These are phyloP conservation scores for Candida albicans DNA, from an alignment of 1,139 yeast species.

Conservation along the genomic window DNA sequence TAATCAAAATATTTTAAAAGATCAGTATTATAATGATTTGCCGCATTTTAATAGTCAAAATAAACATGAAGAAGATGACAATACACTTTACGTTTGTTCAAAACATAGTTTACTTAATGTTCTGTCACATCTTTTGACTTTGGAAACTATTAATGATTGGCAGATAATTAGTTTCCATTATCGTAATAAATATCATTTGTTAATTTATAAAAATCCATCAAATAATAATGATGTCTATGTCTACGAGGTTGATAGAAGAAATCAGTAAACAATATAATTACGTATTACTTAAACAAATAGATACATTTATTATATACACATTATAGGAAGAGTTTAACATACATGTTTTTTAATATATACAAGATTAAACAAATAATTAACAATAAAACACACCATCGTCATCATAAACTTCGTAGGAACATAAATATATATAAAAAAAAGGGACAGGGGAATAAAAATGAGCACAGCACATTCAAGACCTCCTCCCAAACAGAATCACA, in stretches of 20 bases:
- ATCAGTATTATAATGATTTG: no score
- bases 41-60: no score
- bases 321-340: no score
- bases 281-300: no score
- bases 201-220: constrained; percentile 1
- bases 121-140: background rate
- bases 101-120: constrained; percentile 6
- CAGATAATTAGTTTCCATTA: constrained; percentile 7
- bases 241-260: constrained; percentile 4
- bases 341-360: background rate
- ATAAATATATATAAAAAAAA: background rate
- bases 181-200: constrained; percentile 3
- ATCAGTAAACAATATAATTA: background rate
- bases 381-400: constrained; percentile 2
- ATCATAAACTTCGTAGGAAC: constrained; percentile 4
- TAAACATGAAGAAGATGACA: no score
- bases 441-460: background rate
- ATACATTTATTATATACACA: no score
- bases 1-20: no score
- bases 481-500: background rate
- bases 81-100: background rate
- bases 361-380: constrained; percentile 4
- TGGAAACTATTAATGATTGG: constrained; percentile 2
- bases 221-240: background rate
- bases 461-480: background rate